phyloP scores from a whole-genome alignment of 1,284 basidiomycete species.

The Anthracocystis setariae region DNA sequence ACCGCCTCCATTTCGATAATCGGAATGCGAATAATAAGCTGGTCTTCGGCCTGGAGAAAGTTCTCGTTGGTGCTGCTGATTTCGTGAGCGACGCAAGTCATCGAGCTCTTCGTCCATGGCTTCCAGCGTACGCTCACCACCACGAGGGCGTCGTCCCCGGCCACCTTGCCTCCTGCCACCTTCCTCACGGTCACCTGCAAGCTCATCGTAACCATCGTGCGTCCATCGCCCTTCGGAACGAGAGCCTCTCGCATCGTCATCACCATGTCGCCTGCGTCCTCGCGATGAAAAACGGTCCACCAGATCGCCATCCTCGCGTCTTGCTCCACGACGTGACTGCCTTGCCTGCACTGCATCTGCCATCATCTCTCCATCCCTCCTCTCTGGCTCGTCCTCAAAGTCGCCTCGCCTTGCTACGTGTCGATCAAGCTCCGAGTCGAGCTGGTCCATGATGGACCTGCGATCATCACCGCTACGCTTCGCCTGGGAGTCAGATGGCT shows the following conservation, averaged over 20 bases:
- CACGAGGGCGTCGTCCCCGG: conserved; percentile 15
- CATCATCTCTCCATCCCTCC: conserved; percentile 38
- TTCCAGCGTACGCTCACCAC: conserved; percentile 8
- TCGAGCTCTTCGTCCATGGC: conserved; percentile 49
- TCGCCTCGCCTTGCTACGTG: conserved; percentile 8
- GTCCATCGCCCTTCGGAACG: conserved; percentile 17
- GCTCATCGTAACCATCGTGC: conserved; percentile 31
- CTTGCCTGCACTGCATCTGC: conserved; percentile 24
- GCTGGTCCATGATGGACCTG: conserved; percentile 28
- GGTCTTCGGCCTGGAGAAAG: conserved; percentile 34
- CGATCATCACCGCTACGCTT: conserved; percentile 1
- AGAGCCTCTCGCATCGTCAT: background rate
- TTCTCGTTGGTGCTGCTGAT: conserved; percentile 27
- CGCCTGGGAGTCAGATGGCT: conserved; percentile 9
- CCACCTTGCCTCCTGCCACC: background rate
- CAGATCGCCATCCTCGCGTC: conserved; percentile 18
- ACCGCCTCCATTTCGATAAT: background rate
- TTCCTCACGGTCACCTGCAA: background rate
- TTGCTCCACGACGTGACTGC: conserved; percentile 2
- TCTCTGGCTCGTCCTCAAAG: conserved; percentile 18
- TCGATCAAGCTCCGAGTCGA: conserved; percentile 42
- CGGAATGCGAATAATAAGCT: background rate
- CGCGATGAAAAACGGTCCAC: conserved; percentile 20
- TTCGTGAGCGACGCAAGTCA: conserved; percentile 9
- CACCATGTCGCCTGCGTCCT: conserved; percentile 1